Base-by-base conservation (phyloP, 805 yeast species). In the Torulaspora quercuum region DNA sequence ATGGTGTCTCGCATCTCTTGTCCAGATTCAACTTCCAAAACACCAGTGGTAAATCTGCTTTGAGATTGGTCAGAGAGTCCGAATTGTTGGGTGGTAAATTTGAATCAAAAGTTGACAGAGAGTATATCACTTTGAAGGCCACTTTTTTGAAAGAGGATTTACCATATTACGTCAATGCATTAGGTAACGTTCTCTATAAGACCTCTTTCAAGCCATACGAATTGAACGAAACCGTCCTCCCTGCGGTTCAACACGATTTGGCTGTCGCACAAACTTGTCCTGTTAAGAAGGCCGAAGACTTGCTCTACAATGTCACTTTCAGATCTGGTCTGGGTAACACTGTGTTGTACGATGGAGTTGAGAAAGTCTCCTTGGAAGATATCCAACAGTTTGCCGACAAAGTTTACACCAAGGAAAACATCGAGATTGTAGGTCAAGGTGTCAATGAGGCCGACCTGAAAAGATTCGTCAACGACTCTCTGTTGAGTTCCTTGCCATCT, bases 11-110 rank as follows among this genome's bases (percentile, higher is more conserved):
- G 29, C 97, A 90, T 65, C 68, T 88, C 48, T 73, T 89, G 57
- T 76, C 90, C 57, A 77, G 87, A 65, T 88, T 78, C 65, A 82
- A 81, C 55, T 92, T 82, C 72, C 77, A 82, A 61, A 81, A 83
- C 73, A 87, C 95, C 39, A 72, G 72, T 45, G 64, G 77, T 53
- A 86, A 87, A 65, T 82, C 96, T 12, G 95, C 92, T 15, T 74
- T 92, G 61, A 84, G 97, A 71, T 73, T 89, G 57, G 83, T 88
- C 59, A 84, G 98, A 68, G 98, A 92, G 70, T 70, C 89, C 34
- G 98, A 90, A 70, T 76, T 92, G 49, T 73, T 90, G 49, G 97
- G 98, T 51, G 97, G 95, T 61, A 67, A 65, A 43, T 76, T 87
- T 64, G 59, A 73, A 33, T 70, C 95, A 29, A 55, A 59, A 39